A percentile compares a stretch with the other conserved stretches of the same genome.
phyloP scores from a whole-genome alignment of 1,284 basidiomycete species.

The Microbotryum violaceum region DNA sequence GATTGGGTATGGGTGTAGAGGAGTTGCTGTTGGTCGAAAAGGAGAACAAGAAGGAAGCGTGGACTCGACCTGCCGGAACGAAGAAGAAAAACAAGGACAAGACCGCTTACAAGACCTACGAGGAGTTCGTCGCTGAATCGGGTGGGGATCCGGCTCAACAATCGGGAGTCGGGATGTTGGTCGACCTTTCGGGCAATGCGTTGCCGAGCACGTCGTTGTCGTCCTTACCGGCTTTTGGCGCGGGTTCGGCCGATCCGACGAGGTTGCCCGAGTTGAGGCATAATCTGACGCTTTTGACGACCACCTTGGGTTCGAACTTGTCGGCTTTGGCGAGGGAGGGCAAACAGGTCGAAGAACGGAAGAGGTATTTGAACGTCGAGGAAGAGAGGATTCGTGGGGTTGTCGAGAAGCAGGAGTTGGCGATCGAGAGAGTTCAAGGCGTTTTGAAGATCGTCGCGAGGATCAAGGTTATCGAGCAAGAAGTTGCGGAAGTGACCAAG shows the following conservation, averaged over 20 bases:
- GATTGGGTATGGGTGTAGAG: slow-evolving; percentile 48
- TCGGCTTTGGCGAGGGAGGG: slow-evolving; percentile 84
- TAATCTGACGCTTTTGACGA: slow-evolving; percentile 79
- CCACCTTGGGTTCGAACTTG: slow-evolving; percentile 71
- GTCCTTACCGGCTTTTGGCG: slow-evolving; percentile 18
- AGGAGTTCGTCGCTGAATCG: slow-evolving; percentile 81
- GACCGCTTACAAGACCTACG: slow-evolving; percentile 82
- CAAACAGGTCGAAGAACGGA: slow-evolving; percentile 66
- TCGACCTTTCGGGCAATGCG: slow-evolving; percentile 87
- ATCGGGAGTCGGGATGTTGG: slow-evolving; percentile 64
- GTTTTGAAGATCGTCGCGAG: slow-evolving; percentile 17
- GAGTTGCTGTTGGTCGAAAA: slow-evolving; percentile 35
- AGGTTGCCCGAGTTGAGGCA: slow-evolving; percentile 92
- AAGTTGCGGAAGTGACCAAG: slow-evolving; percentile 10
- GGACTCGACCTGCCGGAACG: slow-evolving; percentile 50
- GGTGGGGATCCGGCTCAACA: slow-evolving; percentile 40
- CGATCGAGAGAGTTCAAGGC: slow-evolving; percentile 20
- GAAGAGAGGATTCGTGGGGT: slow-evolving; percentile 58
- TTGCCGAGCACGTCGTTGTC: slow-evolving; percentile 23
- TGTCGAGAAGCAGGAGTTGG: slow-evolving; percentile 45
- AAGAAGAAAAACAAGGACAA: slow-evolving; percentile 53
- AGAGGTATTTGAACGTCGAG: slow-evolving; percentile 65
- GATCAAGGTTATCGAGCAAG: slow-evolving; percentile 14
- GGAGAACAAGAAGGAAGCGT: slow-evolving; percentile 55
- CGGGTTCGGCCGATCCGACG: slow-evolving; percentile 58